Percentiles rank a stretch among this genome's conserved stretches.
Evolutionary conservation across 2,329 filamentous ascomycete genomes (phyloP).

Genomic region (Aspergillus sp.): DNA sequence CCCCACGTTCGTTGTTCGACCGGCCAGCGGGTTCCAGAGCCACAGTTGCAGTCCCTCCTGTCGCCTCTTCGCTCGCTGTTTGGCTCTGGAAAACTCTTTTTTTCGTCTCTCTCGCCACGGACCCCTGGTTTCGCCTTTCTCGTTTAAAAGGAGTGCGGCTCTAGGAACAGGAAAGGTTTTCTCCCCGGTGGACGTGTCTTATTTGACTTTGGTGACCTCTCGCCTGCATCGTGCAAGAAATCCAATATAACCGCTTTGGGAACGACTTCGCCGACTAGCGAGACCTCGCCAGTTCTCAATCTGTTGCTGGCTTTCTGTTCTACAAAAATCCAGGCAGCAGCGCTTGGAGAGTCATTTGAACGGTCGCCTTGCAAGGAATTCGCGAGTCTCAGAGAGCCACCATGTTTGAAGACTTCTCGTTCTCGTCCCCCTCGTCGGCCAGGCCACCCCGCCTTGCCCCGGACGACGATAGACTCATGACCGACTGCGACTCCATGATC

Average conservation of each 20-base stretch:
- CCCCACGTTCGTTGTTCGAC: background rate
- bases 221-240: background rate
- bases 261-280: background rate
- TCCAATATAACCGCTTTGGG: constrained; percentile 11
- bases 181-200: background rate
- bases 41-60: background rate
- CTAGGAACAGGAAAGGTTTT: background rate
- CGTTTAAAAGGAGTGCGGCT: background rate
- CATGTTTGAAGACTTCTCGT: constrained; percentile 47
- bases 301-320: background rate
- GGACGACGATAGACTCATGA: constrained; percentile 37
- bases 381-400: background rate
- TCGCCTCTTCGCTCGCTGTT: background rate
- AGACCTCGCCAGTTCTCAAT: background rate
- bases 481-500: constrained; percentile 39
- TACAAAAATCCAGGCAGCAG: background rate
- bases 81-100: background rate
- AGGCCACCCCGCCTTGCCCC: constrained; percentile 26
- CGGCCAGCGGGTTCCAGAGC: background rate
- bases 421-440: constrained; percentile 37
- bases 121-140: background rate
- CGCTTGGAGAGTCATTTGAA: background rate
- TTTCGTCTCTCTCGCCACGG: background rate
- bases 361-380: background rate
- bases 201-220: background rate